Evolutionary conservation across 164 flowering plant species (phyloP).

Genomic region (Tinospora cordifolia): DNA sequence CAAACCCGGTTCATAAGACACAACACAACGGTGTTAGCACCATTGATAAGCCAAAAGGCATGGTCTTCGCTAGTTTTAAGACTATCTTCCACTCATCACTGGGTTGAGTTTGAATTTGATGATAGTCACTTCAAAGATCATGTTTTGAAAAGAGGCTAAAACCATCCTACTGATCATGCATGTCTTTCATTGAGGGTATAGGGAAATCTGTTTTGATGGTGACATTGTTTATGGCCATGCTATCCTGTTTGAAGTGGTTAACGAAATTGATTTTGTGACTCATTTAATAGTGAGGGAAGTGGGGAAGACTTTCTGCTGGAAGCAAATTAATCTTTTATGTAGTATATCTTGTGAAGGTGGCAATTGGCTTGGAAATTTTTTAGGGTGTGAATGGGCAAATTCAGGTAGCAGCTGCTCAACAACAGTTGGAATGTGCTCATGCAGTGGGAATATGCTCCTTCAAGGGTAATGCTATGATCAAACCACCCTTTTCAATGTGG

Average conservation of each 20-base stretch:
- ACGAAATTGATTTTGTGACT: background rate
- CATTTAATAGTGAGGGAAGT: background rate
- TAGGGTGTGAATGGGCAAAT: background rate
- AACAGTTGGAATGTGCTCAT: background rate
- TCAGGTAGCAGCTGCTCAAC: background rate
- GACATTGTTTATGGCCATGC: background rate
- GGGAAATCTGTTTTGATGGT: background rate
- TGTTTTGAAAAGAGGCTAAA: background rate
- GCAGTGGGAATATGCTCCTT: no score
- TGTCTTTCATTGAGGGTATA: background rate
- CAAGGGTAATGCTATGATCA: no score
- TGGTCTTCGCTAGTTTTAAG: background rate
- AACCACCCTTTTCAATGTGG: background rate
- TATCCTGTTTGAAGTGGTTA: background rate
- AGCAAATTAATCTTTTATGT: background rate
- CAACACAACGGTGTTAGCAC: background rate
- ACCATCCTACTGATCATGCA: background rate
- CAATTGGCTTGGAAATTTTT: background rate
- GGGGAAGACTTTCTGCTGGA: background rate
- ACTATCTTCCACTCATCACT: background rate
- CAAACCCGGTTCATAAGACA: no score
- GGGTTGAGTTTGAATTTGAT: background rate
- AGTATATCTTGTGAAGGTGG: background rate
- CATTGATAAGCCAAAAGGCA: background rate
- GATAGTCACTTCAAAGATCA: background rate